Evolutionary conservation across 768 basidiomycete species (phyloP), one percentile per base, ranked within the genome.

Genomic region (Rubroboletus satanas): DNA sequence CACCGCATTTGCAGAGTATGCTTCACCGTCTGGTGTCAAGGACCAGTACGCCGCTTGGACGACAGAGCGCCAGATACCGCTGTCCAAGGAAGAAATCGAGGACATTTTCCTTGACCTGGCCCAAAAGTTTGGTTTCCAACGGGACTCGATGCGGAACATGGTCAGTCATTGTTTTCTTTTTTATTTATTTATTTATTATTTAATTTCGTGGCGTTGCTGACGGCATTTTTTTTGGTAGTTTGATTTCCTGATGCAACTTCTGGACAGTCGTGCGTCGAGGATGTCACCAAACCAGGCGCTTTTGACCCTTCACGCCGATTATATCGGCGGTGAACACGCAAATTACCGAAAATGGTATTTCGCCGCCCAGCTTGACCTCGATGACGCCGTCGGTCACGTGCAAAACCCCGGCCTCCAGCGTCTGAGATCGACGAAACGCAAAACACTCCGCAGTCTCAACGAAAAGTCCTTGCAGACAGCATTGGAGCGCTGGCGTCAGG

Each of bases 261-360:
- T 99, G 59, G 97, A 99, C 74, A 95, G 93, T 66, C 85, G 97
- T 56, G 91, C 96, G 4, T 98, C 95, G 4, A 84, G 97, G 42
- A 98, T 98, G 96, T 87, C 93, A 0, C 95, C 97, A 10, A 90
- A 93, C 67, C 93, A 96, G 68, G 97, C 97, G 0, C 77, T 98
- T 23, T 78, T 97, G 51, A 98, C 95, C 0, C 81, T 99, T 2
- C 97, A 99, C 65, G 97, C 96, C 54, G 97, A 98, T 71, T 99
- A 98, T 73, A 98, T 99, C 63, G 97, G 97, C 21, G 97, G 97
- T 4, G 90, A 96, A 71, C 88, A 98, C 65, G 93, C 97, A 47
- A 98, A 98, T 77, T 98, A 98, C 75, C 90, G 97, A 57, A 98
- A 98, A 75, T 98, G 97, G 97, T 99, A 99, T 76, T 99, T 98